Evolutionary conservation across 495 filamentous ascomycete species (phyloP).

Genomic region (Aspergillus coremiiformis): DNA sequence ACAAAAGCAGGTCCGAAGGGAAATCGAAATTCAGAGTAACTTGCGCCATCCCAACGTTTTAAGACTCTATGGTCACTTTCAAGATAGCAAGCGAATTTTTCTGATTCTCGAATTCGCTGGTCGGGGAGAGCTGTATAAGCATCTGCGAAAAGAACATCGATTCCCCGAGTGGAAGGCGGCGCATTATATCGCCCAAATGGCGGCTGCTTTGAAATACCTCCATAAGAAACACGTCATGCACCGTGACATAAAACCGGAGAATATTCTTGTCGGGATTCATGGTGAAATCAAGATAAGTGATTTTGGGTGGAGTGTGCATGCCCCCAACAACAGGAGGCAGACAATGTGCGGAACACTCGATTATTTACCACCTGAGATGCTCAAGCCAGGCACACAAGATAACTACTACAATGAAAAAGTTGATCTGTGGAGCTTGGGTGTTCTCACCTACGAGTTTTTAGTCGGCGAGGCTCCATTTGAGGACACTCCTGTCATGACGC

Average conservation of each 20-base stretch:
- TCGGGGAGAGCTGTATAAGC: slow-evolving; percentile 95
- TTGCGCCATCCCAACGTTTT: slow-evolving; percentile 94
- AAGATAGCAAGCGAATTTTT: slow-evolving; percentile 93
- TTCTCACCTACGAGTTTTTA: slow-evolving; percentile 93
- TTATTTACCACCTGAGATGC: slow-evolving; percentile 97
- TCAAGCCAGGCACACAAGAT: slow-evolving; percentile 67
- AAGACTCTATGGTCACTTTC: slow-evolving; percentile 90
- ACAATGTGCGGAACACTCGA: slow-evolving; percentile 98
- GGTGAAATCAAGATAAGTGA: slow-evolving; percentile 98
- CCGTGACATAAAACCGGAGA: slow-evolving; percentile 97
- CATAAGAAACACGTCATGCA: slow-evolving; percentile 99
- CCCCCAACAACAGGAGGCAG: slow-evolving; percentile 84
- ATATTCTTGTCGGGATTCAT: slow-evolving; percentile 94
- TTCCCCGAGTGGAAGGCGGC: slow-evolving; percentile 97
- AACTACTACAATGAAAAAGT: slow-evolving; percentile 93
- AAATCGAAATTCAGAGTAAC: slow-evolving; percentile 97
- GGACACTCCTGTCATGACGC: slow-evolving; percentile 91
- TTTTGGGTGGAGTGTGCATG: slow-evolving; percentile 98
- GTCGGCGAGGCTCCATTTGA: slow-evolving; percentile 96
- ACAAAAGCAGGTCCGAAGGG: slow-evolving; percentile 93
- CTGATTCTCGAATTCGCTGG: slow-evolving; percentile 94
- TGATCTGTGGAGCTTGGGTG: slow-evolving; percentile 91
- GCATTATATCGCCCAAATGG: slow-evolving; percentile 98
- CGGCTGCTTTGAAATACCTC: slow-evolving; percentile 80
- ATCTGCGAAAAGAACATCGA: slow-evolving; percentile 74